Conservation (phyloP, 1,139 yeast genomes). For the Kluyveromyces sp. region DNA sequence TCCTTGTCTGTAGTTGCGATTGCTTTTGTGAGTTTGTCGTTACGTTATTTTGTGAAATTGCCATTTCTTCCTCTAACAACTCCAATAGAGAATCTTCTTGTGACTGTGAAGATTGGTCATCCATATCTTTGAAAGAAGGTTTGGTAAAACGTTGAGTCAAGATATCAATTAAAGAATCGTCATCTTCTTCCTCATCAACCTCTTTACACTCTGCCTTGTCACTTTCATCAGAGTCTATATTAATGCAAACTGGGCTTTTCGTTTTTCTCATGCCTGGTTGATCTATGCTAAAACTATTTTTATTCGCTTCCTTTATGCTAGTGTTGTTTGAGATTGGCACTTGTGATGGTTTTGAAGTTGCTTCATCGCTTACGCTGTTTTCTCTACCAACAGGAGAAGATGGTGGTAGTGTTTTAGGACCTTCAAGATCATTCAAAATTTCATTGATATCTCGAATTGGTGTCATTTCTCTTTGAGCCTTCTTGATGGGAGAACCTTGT, state of each 20-base stretch:
- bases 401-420: slow-evolving; percentile 11
- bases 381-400: slow-evolving; percentile 19
- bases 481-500: slow-evolving; percentile 4
- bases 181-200: slow-evolving; percentile 13
- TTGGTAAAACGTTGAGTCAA: slow-evolving; percentile 16
- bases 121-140: background rate
- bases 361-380: slow-evolving; percentile 1
- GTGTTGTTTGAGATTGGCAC: background rate
- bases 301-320: no score
- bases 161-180: slow-evolving; percentile 22
- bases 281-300: no score
- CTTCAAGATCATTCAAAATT: slow-evolving; percentile 22
- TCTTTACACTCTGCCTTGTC: background rate
- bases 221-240: background rate
- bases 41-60: background rate
- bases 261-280: no score
- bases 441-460: slow-evolving; percentile 24
- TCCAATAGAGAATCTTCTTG: slow-evolving; percentile 2
- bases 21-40: background rate
- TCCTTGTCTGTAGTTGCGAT: background rate
- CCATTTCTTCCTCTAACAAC: background rate
- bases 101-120: background rate
- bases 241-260: no score
- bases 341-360: background rate
- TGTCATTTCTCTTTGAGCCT: slow-evolving; percentile 7